Evolutionary conservation across 805 yeast genomes (phyloP).

Genomic region (Starmerella apicola): DNA sequence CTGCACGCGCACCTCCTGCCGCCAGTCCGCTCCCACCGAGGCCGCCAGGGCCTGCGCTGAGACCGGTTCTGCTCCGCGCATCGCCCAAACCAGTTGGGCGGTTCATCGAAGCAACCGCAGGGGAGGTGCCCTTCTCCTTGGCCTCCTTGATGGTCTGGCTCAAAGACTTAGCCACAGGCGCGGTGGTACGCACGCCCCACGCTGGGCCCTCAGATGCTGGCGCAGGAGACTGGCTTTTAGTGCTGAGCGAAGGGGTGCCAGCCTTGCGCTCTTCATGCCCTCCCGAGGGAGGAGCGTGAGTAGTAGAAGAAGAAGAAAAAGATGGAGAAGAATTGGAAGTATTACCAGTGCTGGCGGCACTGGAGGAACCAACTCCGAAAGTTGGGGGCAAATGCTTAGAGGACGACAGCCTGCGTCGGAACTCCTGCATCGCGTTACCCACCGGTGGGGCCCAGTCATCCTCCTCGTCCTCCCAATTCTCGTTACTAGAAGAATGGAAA

Average conservation of each 20-base stretch:
- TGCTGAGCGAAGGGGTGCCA: neutral
- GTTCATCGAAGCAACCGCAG: neutral
- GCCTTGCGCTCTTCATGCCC: too few relatives aligned
- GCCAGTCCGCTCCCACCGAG: neutral
- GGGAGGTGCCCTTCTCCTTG: slow-evolving; percentile 8
- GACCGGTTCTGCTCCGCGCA: neutral
- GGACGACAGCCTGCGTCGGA: neutral
- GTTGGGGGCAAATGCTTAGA: neutral
- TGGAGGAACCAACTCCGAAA: neutral
- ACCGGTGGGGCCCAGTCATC: slow-evolving; percentile 27
- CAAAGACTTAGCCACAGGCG: slow-evolving; percentile 8
- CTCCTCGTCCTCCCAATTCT: slow-evolving; percentile 32
- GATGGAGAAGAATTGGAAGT: too few relatives aligned
- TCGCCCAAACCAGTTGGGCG: neutral
- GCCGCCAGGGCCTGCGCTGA: slow-evolving; percentile 1
- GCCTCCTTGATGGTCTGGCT: slow-evolving; percentile 13
- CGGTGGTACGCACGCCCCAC: slow-evolving; percentile 6
- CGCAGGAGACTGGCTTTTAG: neutral
- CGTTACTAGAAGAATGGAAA: slow-evolving; percentile 22
- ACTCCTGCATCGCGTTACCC: slow-evolving; percentile 1
- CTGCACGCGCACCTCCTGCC: neutral
- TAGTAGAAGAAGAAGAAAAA: too few relatives aligned
- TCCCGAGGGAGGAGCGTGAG: too few relatives aligned
- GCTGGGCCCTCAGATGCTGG: slow-evolving; percentile 1
- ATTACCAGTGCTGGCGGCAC: neutral